Evolutionary conservation across 345 rosid genomes (phyloP), one percentile per base, ranked within the genome.

Genomic region (Draba incana): DNA sequence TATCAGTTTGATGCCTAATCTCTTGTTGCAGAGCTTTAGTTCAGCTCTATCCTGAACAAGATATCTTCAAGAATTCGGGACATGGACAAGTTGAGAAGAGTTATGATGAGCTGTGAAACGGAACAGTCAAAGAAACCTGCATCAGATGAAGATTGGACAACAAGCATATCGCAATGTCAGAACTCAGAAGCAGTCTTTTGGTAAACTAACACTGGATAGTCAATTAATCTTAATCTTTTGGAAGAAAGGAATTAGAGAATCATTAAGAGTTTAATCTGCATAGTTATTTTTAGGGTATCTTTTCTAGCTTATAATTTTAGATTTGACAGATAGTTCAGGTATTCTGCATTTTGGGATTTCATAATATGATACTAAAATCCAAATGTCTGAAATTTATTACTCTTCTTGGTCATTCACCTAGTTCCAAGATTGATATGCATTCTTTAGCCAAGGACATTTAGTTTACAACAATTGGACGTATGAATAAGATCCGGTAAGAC

Each of bases 21-120:
- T 45, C 38, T 64, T 39, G 14, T 49, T 49, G 60, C 60, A 52
- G 60, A 27, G 68, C 30, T 11, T 54, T 5, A 33, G 47, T 68
- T 33, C 14, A 8, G 52, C 38, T 33, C 8, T 57, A 13, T 47
- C 42, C 13, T 47, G 11, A 16, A 2, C 11, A 10, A 43, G 24
- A 30, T 31, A 2, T 56, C 15, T 50, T 37, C 14, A 39, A 68
- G 64, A 57, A 24, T 56, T 23, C 1, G 3, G 41, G 16, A 70
- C 15, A 39, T 42, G 35, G 44, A 69, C 60, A 50, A 15, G 7
- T 42, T 16, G 11, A 41, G n/a, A 41, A 15, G 67, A 60, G 15
- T 30, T 59, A 9, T 37, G 62, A 35, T 35, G 31, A 47, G 47
- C 23, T 33, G 27, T 45, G 47, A 57, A 41, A 16, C 39, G 30